Percentiles rank a stretch among this genome's conserved stretches.
Evolutionary conservation across 1,284 basidiomycete genomes (phyloP).

Genomic region (Leccinum huronense): DNA sequence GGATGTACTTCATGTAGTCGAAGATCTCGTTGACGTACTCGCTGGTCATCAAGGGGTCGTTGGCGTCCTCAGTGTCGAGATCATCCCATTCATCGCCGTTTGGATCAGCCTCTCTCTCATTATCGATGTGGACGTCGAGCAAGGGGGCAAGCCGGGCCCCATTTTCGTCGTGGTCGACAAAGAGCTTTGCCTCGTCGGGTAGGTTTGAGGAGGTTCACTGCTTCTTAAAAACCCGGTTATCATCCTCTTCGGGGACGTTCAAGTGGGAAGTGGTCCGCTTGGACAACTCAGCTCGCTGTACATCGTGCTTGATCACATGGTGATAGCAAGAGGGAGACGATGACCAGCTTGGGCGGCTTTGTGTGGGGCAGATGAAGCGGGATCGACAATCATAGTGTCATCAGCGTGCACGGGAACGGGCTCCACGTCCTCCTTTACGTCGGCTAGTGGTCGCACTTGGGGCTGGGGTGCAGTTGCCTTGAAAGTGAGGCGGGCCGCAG

Average conservation of each 20-base stretch:
- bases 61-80: too few relatives aligned
- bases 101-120: slow-evolving; percentile 57
- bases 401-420: slow-evolving; percentile 37
- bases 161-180: slow-evolving; percentile 30
- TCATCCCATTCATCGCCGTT: slow-evolving; percentile 26
- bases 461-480: slow-evolving; percentile 26
- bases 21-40: too few relatives aligned
- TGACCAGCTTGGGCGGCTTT: not conserved
- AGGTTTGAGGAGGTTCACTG: slow-evolving; percentile 68
- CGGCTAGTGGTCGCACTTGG: slow-evolving; percentile 27
- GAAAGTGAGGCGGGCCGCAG: slow-evolving; percentile 31
- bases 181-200: slow-evolving; percentile 50
- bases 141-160: slow-evolving; percentile 35
- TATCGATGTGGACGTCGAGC: slow-evolving; percentile 41
- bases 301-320: slow-evolving; percentile 29
- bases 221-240: slow-evolving; percentile 62
- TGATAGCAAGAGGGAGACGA: slow-evolving; percentile 14
- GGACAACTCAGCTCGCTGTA: slow-evolving; percentile 31
- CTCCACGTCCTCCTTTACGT: slow-evolving; percentile 39
- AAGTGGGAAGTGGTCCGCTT: slow-evolving; percentile 31
- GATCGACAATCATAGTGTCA: slow-evolving; percentile 61
- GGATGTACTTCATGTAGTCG: too few relatives aligned
- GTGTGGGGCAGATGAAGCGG: slow-evolving; percentile 6
- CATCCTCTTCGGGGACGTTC: slow-evolving; percentile 43
- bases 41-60: too few relatives aligned